phyloP scores from a whole-genome alignment of 306 rosid genomes.

The Vigna reflexopilosa region DNA sequence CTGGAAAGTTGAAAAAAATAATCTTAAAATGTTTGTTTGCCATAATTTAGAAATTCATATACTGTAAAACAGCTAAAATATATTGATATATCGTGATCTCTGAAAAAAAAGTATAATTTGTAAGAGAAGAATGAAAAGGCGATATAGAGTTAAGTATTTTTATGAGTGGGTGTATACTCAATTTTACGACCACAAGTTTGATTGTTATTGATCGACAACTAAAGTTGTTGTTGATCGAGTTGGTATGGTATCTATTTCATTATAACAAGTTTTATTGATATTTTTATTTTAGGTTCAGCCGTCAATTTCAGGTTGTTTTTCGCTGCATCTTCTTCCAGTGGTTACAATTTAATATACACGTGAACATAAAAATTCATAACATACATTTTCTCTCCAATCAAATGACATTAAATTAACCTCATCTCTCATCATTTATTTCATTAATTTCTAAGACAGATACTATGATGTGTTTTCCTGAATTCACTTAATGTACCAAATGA shows the following conservation, averaged over 20 bases:
- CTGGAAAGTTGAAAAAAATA: no score
- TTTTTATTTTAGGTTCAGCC: slow-evolving; percentile 1
- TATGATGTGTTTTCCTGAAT: not conserved
- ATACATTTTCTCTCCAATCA: not conserved
- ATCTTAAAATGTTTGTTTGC: no score
- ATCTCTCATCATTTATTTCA: not conserved
- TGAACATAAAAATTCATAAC: slow-evolving; percentile 2
- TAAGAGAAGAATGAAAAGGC: not conserved
- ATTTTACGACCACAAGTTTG: not conserved
- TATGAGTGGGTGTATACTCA: not conserved
- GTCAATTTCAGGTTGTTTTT: slow-evolving; percentile 30
- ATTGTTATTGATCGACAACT: not conserved
- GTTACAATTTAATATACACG: slow-evolving; percentile 12
- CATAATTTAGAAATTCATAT: no score
- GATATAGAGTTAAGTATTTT: not conserved
- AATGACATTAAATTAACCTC: not conserved
- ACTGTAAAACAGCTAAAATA: no score
- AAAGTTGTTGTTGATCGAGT: slow-evolving; percentile 4
- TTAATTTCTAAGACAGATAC: not conserved
- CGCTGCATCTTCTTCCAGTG: not conserved
- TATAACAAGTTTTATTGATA: not conserved
- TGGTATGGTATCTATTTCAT: slow-evolving; percentile 34
- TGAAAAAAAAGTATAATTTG: no score
- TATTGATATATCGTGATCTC: no score
- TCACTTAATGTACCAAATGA: not conserved